These are phyloP conservation scores for Cercospora janseana DNA, from an alignment of 2,329 filamentous ascomycete species.

Conservation along the genomic window DNA sequence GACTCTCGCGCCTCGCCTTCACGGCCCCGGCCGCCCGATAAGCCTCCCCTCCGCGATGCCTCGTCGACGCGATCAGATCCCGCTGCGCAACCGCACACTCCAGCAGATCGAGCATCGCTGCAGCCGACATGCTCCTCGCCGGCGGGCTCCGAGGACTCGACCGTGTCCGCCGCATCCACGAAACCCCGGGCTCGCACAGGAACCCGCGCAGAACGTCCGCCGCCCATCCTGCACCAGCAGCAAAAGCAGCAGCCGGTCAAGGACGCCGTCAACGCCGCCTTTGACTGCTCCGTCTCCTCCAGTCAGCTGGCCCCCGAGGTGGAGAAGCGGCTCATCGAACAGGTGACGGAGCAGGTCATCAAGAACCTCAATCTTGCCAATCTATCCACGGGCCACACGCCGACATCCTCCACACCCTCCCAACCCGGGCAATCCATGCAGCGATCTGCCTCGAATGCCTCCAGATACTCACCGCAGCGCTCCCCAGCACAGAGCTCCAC, in stretches of 20 bases:
- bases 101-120: constrained; percentile 7
- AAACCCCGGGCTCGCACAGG: constrained; percentile 18
- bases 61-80: not conserved
- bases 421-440: constrained; percentile 23
- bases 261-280: constrained; percentile 58
- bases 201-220: constrained; percentile 19
- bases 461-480: constrained; percentile 38
- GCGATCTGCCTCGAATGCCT: constrained; percentile 32
- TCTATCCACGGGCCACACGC: constrained; percentile 14
- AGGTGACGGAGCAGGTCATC: constrained; percentile 56
- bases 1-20: constrained; percentile 16
- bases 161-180: constrained; percentile 1
- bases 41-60: not conserved
- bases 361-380: constrained; percentile 35
- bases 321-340: constrained; percentile 59
- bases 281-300: constrained; percentile 51
- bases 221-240: constrained; percentile 28
- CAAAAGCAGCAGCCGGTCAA: constrained; percentile 49
- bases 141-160: constrained; percentile 14
- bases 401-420: constrained; percentile 33
- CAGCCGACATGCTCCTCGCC: constrained; percentile 8
- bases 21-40: not conserved
- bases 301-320: constrained; percentile 58
- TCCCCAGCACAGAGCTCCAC: constrained; percentile 30
- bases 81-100: constrained; percentile 5